Evolutionary conservation across 139 green algal genomes (phyloP).

Genomic region (Closterium sp.): DNA sequence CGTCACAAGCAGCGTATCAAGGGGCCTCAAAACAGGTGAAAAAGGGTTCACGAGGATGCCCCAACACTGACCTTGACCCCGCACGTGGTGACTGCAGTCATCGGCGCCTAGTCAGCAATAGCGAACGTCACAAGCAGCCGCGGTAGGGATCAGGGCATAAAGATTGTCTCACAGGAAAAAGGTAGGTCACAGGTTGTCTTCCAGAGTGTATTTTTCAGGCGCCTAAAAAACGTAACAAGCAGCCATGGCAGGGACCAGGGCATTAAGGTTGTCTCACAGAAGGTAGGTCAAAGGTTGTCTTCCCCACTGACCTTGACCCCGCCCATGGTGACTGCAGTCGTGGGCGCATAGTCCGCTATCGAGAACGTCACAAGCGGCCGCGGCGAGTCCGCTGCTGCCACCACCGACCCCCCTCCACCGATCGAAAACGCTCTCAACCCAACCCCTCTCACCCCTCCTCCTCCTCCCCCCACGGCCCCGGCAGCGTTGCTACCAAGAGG

Average conservation of each 20-base stretch:
- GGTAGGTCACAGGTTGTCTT: no score
- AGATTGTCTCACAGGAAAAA: no score
- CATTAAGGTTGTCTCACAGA: no score
- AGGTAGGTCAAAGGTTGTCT: no score
- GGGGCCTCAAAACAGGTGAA: no score
- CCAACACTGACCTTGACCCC: background rate
- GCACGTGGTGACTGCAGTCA: background rate
- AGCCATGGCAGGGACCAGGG: no score
- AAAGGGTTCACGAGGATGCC: no score
- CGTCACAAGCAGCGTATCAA: no score
- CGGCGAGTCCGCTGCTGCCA: constrained; percentile 5
- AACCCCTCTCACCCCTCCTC: background rate
- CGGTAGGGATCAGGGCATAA: no score
- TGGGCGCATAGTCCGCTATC: background rate
- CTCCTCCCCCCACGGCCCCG: background rate
- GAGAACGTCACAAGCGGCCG: background rate
- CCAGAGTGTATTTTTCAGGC: no score
- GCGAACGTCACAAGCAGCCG: background rate
- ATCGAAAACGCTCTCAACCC: background rate
- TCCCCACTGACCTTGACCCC: background rate
- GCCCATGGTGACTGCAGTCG: background rate
- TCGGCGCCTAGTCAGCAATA: background rate
- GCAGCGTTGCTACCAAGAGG: background rate
- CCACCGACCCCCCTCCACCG: background rate
- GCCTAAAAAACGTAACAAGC: no score